These are phyloP conservation scores for Xylaria sp. DNA, from an alignment of 495 filamentous ascomycete genomes.

Conservation along the genomic window DNA sequence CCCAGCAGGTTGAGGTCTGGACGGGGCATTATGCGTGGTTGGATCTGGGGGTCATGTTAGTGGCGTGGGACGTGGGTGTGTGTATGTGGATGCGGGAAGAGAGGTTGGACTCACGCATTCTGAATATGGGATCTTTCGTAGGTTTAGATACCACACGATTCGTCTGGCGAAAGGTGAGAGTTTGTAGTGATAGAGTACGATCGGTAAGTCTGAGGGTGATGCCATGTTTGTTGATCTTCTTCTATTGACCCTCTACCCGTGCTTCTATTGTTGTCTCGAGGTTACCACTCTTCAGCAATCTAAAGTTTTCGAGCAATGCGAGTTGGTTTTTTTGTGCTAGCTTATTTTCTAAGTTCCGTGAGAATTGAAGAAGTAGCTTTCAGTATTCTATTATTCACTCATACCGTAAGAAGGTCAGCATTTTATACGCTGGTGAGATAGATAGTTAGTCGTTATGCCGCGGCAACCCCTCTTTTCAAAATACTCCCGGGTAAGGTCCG, in stretches of 20 bases:
- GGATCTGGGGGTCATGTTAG: constrained; percentile 45
- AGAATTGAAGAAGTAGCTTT: not conserved
- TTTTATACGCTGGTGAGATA: not conserved
- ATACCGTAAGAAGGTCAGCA: not conserved
- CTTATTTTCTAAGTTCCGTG: not conserved
- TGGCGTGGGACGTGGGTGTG: not conserved
- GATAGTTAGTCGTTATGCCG: not conserved
- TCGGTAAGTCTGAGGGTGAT: constrained; percentile 34
- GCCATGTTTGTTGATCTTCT: constrained; percentile 20
- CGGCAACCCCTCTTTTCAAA: constrained; percentile 19
- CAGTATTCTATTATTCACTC: not conserved
- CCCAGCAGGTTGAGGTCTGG: constrained; percentile 62
- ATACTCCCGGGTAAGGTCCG: not conserved
- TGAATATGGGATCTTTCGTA: constrained; percentile 62
- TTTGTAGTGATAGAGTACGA: constrained; percentile 63
- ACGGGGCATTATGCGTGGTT: constrained; percentile 65
- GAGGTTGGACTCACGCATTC: constrained; percentile 56
- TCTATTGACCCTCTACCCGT: not conserved
- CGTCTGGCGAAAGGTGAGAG: constrained; percentile 65
- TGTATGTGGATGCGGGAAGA: not conserved
- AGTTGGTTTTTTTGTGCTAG: not conserved
- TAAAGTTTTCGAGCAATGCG: not conserved
- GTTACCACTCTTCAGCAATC: not conserved
- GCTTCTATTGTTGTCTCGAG: not conserved
- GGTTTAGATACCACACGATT: constrained; percentile 64